Evolutionary conservation across 768 basidiomycete species (phyloP), one percentile per base, ranked within the genome.

Genomic region (Holtermannia corniformis): DNA sequence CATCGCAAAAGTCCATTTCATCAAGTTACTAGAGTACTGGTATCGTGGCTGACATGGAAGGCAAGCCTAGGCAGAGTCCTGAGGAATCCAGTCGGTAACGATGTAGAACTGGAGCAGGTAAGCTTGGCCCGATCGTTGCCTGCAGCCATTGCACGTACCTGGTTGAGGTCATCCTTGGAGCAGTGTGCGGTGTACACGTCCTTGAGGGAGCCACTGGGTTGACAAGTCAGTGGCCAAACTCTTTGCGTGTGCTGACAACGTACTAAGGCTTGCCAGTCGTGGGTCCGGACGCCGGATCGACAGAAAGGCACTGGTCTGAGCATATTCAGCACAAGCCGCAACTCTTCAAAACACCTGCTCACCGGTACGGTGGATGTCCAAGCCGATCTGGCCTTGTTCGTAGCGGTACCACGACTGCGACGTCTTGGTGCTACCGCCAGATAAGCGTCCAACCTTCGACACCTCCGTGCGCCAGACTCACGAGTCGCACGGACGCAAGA

Each of bases 391-490:
- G 27, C 56, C 54, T 42, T 64, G 63, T 0, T 54, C 51, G 12
- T 53, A 57, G 42, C 50, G 57, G 47, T 59, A 59, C 64, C 64
- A 68, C n/a, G 48, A 55, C 46, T 69, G 64, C 19, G 56, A 54
- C 1, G 52, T n/a, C 14, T 57, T 22, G 12, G 59, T 55, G 14
- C 46, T 24, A 50, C 63, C 62, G 47, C 53, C 23, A 37, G 32
- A 7, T 7, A 7, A 37, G 32, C 32, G 32, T 16, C 16, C 10
- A 16, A n/a, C n/a, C n/a, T n/a, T n/a, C n/a, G 10, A 37, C 7
- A n/a, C n/a, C n/a, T 7, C 16, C 7, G 32, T 7, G 16, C 7
- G 16, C 16, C 10, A 7, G 16, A 37, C 32, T 37, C 32, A 37
- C 32, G 7, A 7, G 32, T 37, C 7, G 16, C 32, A 37, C 7